Evolutionary conservation across 768 basidiomycete genomes (phyloP).

Genomic region (Pleurotus eryngii): DNA sequence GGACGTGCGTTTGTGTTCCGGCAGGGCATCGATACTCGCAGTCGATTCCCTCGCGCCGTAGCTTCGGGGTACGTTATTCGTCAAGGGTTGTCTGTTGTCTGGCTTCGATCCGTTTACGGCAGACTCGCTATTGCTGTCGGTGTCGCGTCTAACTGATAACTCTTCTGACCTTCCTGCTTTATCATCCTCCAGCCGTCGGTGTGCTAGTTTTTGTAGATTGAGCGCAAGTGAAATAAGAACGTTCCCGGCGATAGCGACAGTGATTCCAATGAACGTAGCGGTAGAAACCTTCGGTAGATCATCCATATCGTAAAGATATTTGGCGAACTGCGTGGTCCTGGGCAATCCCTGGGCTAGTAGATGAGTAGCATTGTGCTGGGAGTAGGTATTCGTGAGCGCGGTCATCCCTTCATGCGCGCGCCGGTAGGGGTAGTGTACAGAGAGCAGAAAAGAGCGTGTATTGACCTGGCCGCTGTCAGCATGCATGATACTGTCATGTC

Average conservation of each 20-base stretch:
- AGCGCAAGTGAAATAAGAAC: constrained; percentile 87
- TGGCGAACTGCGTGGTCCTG: neutral
- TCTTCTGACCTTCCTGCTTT: constrained; percentile 14
- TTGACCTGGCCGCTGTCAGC: neutral
- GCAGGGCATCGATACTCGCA: constrained; percentile 16
- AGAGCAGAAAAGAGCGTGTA: constrained; percentile 3
- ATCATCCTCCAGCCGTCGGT: constrained; percentile 57
- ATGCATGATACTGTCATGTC: neutral
- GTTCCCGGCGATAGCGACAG: constrained; percentile 80
- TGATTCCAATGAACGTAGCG: constrained; percentile 70
- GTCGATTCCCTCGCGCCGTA: constrained; percentile 8
- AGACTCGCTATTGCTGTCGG: neutral
- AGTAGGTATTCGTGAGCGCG: neutral
- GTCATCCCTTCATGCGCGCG: neutral
- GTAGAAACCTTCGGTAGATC: constrained; percentile 54
- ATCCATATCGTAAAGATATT: constrained; percentile 5
- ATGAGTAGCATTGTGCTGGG: neutral
- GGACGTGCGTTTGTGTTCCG: neutral
- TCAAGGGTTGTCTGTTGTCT: neutral
- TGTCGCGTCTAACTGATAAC: neutral
- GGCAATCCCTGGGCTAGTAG: neutral
- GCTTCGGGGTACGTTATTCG: constrained; percentile 10
- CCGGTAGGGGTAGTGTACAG: neutral
- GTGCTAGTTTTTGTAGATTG: constrained; percentile 91
- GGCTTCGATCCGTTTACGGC: neutral